Base-by-base conservation (phyloP, 352 stramenopile genomes). In the Pythium biforme region DNA sequence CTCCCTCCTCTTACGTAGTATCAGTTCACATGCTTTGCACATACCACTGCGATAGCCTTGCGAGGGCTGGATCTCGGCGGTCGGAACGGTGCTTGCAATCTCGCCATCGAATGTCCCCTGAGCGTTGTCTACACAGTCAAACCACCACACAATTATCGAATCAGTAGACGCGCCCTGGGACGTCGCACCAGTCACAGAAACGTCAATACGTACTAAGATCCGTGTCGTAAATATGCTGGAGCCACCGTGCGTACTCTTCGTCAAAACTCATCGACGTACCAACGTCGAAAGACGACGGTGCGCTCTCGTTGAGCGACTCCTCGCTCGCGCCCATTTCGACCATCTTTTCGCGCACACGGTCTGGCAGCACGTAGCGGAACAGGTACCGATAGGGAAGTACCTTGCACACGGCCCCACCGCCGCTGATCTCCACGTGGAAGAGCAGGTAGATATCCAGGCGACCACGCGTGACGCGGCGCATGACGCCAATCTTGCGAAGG, bases 151-250 rank as follows among this genome's bases (percentile, higher is more conserved):
- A 9, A 33, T 33, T 9, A 33, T 33, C 10, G 31, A n/a, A 37
- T 37, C 8, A 37, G 31, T 37, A 37, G 14, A 37, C n/a, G n/a
- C n/a, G 7, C 31, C 31, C 8, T 37, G 31, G 10, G 31, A 34
- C 31, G 10, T 34, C 5, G 5, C 31, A 34, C 10, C 31, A 34
- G 10, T 34, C 5, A 11, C 31, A 29, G 29, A 41, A 5, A n/a
- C 15, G 7, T 15, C 17, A 20, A 47, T 23, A 76, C 75, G 56
- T 77, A 94, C 86, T 83, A 14, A 92, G 72, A 59, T 95, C 86
- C 5, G 79, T 90, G 66, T 95, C 86, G 62, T 93, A 95, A 29
- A 92, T 69, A 58, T 91, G 77, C 70, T 95, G 87, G 22, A 95
- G 70, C 87, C 87, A 95, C 12, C 86, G 81, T 25, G 83, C 87